Percentiles rank a stretch among this genome's conserved stretches.
These are phyloP conservation scores for Beauveria caledonica DNA, from an alignment of 2,329 filamentous ascomycete species.

Conservation along the genomic window DNA sequence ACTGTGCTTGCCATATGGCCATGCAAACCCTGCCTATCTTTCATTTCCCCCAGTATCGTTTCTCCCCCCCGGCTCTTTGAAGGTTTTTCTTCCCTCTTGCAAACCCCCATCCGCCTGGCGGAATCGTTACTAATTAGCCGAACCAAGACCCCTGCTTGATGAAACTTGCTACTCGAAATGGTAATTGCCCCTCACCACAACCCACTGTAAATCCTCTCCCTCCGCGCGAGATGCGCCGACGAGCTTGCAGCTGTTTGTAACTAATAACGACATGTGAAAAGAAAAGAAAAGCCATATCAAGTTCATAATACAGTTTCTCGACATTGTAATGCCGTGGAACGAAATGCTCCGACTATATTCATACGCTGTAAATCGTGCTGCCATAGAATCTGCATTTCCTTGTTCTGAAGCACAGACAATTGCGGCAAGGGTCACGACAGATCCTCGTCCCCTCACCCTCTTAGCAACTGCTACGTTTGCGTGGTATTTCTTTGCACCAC, in stretches of 20 bases:
- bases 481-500: background rate
- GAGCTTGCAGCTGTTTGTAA: background rate
- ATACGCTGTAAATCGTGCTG: too few relatives aligned
- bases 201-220: background rate
- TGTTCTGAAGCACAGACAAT: too few relatives aligned
- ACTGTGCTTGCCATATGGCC: too few relatives aligned
- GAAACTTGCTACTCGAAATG: constrained; percentile 5
- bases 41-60: background rate
- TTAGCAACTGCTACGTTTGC: background rate
- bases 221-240: background rate
- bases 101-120: background rate
- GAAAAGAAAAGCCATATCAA: background rate
- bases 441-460: background rate
- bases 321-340: too few relatives aligned
- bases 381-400: too few relatives aligned
- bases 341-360: too few relatives aligned
- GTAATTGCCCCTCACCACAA: background rate
- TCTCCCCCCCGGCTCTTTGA: background rate
- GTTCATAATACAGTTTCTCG: background rate
- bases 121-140: background rate
- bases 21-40: too few relatives aligned
- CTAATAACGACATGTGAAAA: too few relatives aligned
- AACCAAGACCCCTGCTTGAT: background rate
- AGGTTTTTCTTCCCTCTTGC: background rate
- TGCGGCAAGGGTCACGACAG: too few relatives aligned